Base-by-base conservation (phyloP, 306 rosid genomes). In the Canavalia ensiformis region DNA sequence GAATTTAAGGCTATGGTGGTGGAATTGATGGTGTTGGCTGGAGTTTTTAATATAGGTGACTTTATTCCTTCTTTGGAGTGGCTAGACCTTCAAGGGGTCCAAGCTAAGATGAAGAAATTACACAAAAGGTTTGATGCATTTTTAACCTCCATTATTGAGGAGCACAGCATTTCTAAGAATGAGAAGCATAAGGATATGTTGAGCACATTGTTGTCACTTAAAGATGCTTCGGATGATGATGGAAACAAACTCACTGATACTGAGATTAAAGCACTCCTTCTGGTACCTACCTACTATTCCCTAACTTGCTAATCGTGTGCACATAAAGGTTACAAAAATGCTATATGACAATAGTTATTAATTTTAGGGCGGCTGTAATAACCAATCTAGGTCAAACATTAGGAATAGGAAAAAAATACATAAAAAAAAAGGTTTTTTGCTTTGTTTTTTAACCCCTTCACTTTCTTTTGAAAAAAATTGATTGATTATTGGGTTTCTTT, bases 41-140 rank as follows among this genome's bases (percentile, higher is more conserved):
- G 98, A 5, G 94, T 86, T 72, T 88, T 92, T 78, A 91, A 92
- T 82, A 81, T 93, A 0, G 90, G 98, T 0, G 97, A 95, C 68
- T 95, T 95, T 35, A 83, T 93, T 50, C 97, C 99, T 0, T 78
- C 87, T 0, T 74, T 95, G 1, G 97, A 93, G 69, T 86, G 88
- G 80, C 84, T 95, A 0, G 99, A 95, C 75, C 68, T 95, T 44
- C 91, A 86, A 76, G 95, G 99, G 0, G 97, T 95, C 9, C 91
- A 82, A 4, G 82, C 60, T 0, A 90, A 91, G 87, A 93, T 95
- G 97, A 93, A 90, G 86, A 91, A 78, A 85, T 83, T 93, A 1
- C 99, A 95, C 75, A 84, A 86, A 79, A 84, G 88, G 57, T 95
- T 95, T 72, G 99, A 95, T 72, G 79, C 81, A 8, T 93, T 95